Evolutionary conservation across 176 grass and related monocot species (phyloP), one percentile per base, ranked within the genome.

Genomic region (Alopecurus myosuroides): DNA sequence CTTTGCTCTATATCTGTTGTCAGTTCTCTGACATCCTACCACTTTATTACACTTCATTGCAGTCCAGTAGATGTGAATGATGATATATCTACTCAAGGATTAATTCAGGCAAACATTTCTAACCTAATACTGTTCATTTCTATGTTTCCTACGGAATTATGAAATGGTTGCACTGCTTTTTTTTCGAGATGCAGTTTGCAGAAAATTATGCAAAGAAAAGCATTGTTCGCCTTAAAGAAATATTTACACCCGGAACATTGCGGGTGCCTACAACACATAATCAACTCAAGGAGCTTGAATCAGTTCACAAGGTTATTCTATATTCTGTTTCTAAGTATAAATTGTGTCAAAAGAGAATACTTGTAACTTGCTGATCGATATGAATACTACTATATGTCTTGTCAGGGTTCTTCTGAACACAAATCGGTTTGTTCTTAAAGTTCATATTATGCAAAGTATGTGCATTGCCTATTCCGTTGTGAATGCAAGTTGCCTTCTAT

Each of bases 251-350:
- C 76, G 96, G 96, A 86, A 94, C 93, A 76, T 92, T 95, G 63
- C 70, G 78, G 67, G 93, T 98, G 75, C 96, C 96, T 40, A 95
- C 90, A 89, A 88, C 91, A 65, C 87, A 95, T 42, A 94, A 90
- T 78, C 75, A 92, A 90, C 88, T 98, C 66, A 90, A 98, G 92
- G 96, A 98, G 81, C 91, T 98, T 82, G 93, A 98, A 98, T 98
- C 96, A 7, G 83, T 95, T 94, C 93, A 98, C 93, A 98, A 98
- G 93, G 96, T 95, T 55, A 85, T 69, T 83, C 10, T 33, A 41
- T 56, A 33, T 76, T 77, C 28, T 67, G 9, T 82, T 44, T 76
- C 69, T 66, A 14, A 13, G 36, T 87, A 65, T 53, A 62, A 58
- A 77, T 49, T 79, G 11, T 52, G 42, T 63, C 25, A 72, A 40